These are phyloP conservation scores for Fusarium protoensiforme DNA, from an alignment of 2,329 filamentous ascomycete species.

Conservation along the genomic window DNA sequence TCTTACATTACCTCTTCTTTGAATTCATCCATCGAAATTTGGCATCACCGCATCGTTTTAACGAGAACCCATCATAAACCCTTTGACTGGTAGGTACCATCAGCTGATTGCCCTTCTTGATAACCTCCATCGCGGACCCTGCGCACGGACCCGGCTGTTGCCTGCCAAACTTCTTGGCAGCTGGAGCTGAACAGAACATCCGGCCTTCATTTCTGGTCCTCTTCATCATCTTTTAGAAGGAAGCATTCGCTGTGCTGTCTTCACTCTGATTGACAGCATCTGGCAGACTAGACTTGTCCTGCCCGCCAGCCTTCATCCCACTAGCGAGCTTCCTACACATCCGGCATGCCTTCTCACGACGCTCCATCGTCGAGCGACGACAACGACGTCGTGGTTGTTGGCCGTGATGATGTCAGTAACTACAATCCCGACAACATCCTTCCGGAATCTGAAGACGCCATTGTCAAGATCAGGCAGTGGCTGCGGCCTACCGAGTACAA, in stretches of 20 bases:
- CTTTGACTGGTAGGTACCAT: background rate
- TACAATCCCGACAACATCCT: constrained; percentile 49
- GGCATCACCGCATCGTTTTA: background rate
- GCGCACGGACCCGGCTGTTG: background rate
- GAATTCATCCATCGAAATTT: background rate
- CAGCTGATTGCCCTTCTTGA: background rate
- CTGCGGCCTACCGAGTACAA: constrained; percentile 32
- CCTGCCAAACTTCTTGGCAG: background rate
- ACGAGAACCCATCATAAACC: background rate
- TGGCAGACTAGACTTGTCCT: background rate
- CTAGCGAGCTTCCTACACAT: background rate
- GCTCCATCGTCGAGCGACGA: constrained; percentile 1
- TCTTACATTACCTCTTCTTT: background rate
- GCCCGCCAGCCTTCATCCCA: background rate
- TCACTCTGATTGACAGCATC: background rate
- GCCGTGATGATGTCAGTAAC: constrained; percentile 40
- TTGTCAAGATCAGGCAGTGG: constrained; percentile 38
- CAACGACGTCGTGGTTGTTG: constrained; percentile 22
- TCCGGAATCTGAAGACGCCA: constrained; percentile 36
- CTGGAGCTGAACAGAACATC: background rate
- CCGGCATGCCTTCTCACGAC: background rate
- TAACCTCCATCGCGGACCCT: background rate
- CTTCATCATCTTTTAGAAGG: background rate
- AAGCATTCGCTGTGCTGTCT: background rate
- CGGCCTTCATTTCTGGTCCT: background rate